phyloP scores from a whole-genome alignment of 2,329 filamentous ascomycete species.

The Coleophoma cylindrospora region DNA sequence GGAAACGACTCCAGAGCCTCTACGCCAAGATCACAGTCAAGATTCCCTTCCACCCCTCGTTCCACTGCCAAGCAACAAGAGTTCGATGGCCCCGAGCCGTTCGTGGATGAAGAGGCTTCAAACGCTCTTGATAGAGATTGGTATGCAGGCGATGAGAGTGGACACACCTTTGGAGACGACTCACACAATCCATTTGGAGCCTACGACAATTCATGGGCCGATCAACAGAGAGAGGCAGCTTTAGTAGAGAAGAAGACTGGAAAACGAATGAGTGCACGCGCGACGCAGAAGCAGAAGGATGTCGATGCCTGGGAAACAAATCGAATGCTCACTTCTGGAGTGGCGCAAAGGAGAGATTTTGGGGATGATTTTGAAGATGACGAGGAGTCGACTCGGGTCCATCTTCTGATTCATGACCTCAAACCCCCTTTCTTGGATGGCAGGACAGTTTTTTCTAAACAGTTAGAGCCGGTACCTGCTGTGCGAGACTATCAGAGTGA shows the following conservation, averaged over 20 bases:
- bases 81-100: slow-evolving; percentile 58
- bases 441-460: slow-evolving; percentile 93
- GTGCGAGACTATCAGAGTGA: slow-evolving; percentile 93
- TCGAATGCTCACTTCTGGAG: slow-evolving; percentile 93
- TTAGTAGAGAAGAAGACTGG: slow-evolving; percentile 77
- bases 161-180: slow-evolving; percentile 83
- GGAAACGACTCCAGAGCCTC: slow-evolving; percentile 21
- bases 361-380: slow-evolving; percentile 83
- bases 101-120: slow-evolving; percentile 62
- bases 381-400: slow-evolving; percentile 82
- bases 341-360: slow-evolving; percentile 83
- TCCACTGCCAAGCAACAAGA: slow-evolving; percentile 45
- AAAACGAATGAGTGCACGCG: slow-evolving; percentile 65
- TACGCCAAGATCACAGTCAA: slow-evolving; percentile 25
- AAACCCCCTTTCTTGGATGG: slow-evolving; percentile 94
- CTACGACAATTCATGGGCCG: slow-evolving; percentile 67
- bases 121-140: slow-evolving; percentile 82
- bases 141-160: slow-evolving; percentile 84
- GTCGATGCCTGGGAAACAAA: slow-evolving; percentile 99
- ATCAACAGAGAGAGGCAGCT: slow-evolving; percentile 66
- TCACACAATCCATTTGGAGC: slow-evolving; percentile 87
- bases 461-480: slow-evolving; percentile 89
- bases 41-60: slow-evolving; percentile 26
- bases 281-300: slow-evolving; percentile 84
- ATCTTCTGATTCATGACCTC: slow-evolving; percentile 88